Evolutionary conservation across 495 filamentous ascomycete species (phyloP).

Genomic region (Extremus antarcticus): DNA sequence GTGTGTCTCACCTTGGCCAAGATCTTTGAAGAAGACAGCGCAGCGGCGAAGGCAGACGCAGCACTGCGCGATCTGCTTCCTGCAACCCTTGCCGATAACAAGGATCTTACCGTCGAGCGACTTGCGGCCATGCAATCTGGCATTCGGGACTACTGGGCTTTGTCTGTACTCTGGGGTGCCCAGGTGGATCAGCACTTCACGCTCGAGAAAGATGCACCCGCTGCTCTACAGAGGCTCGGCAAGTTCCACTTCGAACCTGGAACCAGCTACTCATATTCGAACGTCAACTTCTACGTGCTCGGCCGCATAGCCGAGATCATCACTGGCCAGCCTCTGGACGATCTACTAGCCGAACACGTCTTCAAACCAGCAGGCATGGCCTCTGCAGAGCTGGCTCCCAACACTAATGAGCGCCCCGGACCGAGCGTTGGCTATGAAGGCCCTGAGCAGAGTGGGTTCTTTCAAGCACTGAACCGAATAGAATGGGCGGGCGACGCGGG

Average conservation of each 20-base stretch:
- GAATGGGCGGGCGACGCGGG: slow-evolving; percentile 18
- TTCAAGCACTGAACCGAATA: slow-evolving; percentile 9
- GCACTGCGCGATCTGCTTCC: neutral
- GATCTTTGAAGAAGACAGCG: neutral
- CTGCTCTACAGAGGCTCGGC: slow-evolving; percentile 1
- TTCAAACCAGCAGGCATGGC: slow-evolving; percentile 12
- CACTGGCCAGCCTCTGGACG: slow-evolving; percentile 1
- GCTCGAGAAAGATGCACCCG: slow-evolving; percentile 5
- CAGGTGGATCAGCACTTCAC: slow-evolving; percentile 6
- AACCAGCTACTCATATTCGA: slow-evolving; percentile 8
- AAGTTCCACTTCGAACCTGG: slow-evolving; percentile 15
- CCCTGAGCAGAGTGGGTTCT: slow-evolving; percentile 6
- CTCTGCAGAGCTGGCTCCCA: slow-evolving; percentile 3
- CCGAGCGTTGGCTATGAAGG: slow-evolving; percentile 16
- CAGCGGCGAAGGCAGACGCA: neutral
- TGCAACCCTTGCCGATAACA: neutral
- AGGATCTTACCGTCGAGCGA: slow-evolving; percentile 6
- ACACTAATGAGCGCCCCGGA: slow-evolving; percentile 5
- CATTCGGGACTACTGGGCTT: slow-evolving; percentile 16
- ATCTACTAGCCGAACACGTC: slow-evolving; percentile 6
- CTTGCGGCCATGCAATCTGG: slow-evolving; percentile 11
- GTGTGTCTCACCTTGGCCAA: slow-evolving; percentile 4
- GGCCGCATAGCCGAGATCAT: slow-evolving; percentile 7
- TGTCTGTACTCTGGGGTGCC: slow-evolving; percentile 13
- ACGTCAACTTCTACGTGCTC: slow-evolving; percentile 12